Conservation (phyloP, 2,329 filamentous ascomycete species). For the Coniochaeta sp. region DNA sequence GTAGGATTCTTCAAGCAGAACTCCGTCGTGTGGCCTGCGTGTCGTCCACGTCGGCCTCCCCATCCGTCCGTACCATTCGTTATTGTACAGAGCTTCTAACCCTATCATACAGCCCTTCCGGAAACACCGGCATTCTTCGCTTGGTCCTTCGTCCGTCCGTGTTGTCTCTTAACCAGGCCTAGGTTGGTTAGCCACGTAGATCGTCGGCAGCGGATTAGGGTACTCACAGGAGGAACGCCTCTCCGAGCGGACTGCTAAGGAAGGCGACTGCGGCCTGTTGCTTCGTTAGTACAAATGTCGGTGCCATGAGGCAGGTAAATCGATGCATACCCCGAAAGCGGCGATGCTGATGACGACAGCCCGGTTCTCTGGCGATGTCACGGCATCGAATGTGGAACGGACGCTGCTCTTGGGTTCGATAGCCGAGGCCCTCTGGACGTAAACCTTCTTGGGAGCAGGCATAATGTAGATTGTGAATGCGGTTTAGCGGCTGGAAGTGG, state of each 20-base stretch:
- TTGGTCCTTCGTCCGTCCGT: background rate
- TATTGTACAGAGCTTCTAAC: slow-evolving; percentile 2
- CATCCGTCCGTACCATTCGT: background rate
- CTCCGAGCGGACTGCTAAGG: slow-evolving; percentile 49
- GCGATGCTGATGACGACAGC: slow-evolving; percentile 55
- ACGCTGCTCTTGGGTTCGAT: slow-evolving; percentile 43
- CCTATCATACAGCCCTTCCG: slow-evolving; percentile 1
- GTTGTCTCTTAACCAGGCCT: background rate
- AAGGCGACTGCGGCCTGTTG: slow-evolving; percentile 50
- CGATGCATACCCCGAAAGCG: slow-evolving; percentile 42
- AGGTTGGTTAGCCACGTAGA: background rate
- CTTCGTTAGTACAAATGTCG: background rate
- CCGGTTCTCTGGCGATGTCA: slow-evolving; percentile 57
- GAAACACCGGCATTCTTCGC: background rate
- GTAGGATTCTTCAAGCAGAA: slow-evolving; percentile 8
- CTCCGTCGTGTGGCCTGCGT: slow-evolving; percentile 7
- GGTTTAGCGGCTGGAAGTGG: slow-evolving; percentile 2
- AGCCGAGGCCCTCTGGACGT: slow-evolving; percentile 38
- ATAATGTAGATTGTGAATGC: slow-evolving; percentile 33
- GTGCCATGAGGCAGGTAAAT: background rate
- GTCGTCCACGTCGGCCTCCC: background rate
- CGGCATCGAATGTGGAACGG: slow-evolving; percentile 44
- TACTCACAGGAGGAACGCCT: slow-evolving; percentile 37
- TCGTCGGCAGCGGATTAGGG: background rate
- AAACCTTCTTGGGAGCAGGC: slow-evolving; percentile 47